Evolutionary conservation across 441 rosid genomes (phyloP).

Genomic region (Corymbia calophylla): DNA sequence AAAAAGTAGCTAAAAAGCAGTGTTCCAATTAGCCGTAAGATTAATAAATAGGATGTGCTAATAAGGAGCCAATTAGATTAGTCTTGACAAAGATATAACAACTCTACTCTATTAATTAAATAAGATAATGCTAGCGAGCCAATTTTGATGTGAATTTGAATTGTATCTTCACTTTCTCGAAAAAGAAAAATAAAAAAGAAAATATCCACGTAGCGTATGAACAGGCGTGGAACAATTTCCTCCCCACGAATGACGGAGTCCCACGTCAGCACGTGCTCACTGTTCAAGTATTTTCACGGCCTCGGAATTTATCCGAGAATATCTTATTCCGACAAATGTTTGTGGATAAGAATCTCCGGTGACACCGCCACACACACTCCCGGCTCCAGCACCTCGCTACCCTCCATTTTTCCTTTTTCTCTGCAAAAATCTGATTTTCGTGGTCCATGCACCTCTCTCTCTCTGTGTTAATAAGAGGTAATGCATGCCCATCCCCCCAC

Average conservation of each 20-base stretch:
- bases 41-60: not conserved
- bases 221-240: not conserved
- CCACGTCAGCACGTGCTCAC: not conserved
- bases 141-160: not conserved
- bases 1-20: fast-evolving
- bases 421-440: not conserved
- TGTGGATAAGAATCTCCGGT: constrained; percentile 49
- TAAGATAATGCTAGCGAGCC: not conserved
- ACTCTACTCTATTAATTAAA: not conserved
- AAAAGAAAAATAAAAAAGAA: not conserved
- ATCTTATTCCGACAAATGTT: constrained; percentile 22
- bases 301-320: constrained; percentile 17
- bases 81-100: not conserved
- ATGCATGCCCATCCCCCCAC: not conserved
- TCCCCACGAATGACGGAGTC: not conserved
- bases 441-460: constrained; percentile 6
- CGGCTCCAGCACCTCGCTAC: constrained; percentile 1
- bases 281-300: not conserved
- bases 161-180: not conserved
- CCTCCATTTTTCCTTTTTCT: not conserved
- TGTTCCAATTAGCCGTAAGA: not conserved
- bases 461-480: not conserved
- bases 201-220: not conserved
- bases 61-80: not conserved
- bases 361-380: constrained; percentile 20